phyloP scores from a whole-genome alignment of 2,329 filamentous ascomycete genomes.

The Coniochaeta ligniaria region DNA sequence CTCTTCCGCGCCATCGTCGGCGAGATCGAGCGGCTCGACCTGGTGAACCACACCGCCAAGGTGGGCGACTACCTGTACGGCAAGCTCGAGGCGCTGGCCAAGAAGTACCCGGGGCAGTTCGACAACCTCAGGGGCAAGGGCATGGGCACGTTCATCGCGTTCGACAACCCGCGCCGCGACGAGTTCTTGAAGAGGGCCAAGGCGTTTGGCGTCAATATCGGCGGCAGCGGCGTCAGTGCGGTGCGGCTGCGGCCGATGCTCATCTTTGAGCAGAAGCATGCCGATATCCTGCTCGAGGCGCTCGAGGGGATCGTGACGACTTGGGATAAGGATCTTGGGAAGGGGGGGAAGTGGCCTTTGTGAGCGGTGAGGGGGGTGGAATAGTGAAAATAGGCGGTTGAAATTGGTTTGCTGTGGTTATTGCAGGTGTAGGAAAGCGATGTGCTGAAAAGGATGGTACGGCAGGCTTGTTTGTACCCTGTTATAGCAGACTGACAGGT shows the following conservation, averaged over 20 bases:
- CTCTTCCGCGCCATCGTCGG: conserved; percentile 81
- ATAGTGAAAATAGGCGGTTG: not conserved
- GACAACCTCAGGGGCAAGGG: conserved; percentile 80
- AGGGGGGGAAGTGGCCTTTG: not conserved
- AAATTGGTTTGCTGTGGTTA: too few species aligned
- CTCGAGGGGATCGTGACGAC: conserved; percentile 66
- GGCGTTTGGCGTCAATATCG: conserved; percentile 77
- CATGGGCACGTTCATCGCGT: conserved; percentile 88
- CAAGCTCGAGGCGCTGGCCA: conserved; percentile 59
- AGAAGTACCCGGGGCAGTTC: conserved; percentile 70
- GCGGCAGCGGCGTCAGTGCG: conserved; percentile 68
- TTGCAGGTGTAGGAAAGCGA: too few species aligned
- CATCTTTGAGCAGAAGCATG: conserved; percentile 86
- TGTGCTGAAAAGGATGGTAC: not conserved
- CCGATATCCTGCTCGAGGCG: conserved; percentile 72
- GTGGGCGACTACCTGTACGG: conserved; percentile 74
- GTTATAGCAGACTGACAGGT: not conserved
- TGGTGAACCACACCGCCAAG: conserved; percentile 72
- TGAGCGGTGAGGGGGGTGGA: not conserved
- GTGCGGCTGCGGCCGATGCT: conserved; percentile 84
- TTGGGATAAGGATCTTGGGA: conserved; percentile 8
- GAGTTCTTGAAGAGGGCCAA: conserved; percentile 75
- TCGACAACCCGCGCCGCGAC: conserved; percentile 75
- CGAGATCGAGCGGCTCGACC: conserved; percentile 67
- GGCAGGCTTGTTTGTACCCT: not conserved